Percentiles rank a stretch among this genome's conserved stretches.
These are phyloP conservation scores for Candida namnaoensis DNA, from an alignment of 805 yeast genomes.

Conservation along the genomic window DNA sequence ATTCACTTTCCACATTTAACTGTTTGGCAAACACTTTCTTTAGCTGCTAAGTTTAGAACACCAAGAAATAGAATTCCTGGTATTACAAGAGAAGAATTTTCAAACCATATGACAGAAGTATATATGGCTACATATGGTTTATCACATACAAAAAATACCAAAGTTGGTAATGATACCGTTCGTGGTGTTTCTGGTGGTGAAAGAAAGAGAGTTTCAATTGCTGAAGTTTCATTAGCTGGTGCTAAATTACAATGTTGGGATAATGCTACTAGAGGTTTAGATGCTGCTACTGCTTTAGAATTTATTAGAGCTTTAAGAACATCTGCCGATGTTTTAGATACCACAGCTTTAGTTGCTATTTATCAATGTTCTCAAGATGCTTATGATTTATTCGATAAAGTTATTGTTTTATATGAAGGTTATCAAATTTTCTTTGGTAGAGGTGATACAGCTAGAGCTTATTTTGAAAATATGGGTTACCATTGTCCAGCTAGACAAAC, in stretches of 20 bases:
- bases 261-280: conserved; percentile 60
- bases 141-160: conserved; percentile 50
- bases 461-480: conserved; percentile 46
- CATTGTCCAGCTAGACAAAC: conserved; percentile 49
- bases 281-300: conserved; percentile 55
- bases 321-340: conserved; percentile 35
- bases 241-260: conserved; percentile 46
- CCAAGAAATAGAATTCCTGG: conserved; percentile 42
- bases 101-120: conserved; percentile 39
- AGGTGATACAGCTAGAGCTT: conserved; percentile 35
- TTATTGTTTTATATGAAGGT: conserved; percentile 45
- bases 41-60: conserved; percentile 46
- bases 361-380: conserved; percentile 49
- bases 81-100: conserved; percentile 38
- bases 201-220: conserved; percentile 68
- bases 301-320: conserved; percentile 46
- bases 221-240: conserved; percentile 45
- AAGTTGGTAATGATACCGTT: conserved; percentile 58
- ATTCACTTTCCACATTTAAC: conserved; percentile 54
- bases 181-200: conserved; percentile 76
- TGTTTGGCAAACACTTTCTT: conserved; percentile 50
- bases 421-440: conserved; percentile 47
- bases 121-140: conserved; percentile 44
- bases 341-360: conserved; percentile 55
- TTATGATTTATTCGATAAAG: conserved; percentile 46